phyloP scores from a whole-genome alignment of 176 grass and related monocot species.

The Areca catechu region DNA sequence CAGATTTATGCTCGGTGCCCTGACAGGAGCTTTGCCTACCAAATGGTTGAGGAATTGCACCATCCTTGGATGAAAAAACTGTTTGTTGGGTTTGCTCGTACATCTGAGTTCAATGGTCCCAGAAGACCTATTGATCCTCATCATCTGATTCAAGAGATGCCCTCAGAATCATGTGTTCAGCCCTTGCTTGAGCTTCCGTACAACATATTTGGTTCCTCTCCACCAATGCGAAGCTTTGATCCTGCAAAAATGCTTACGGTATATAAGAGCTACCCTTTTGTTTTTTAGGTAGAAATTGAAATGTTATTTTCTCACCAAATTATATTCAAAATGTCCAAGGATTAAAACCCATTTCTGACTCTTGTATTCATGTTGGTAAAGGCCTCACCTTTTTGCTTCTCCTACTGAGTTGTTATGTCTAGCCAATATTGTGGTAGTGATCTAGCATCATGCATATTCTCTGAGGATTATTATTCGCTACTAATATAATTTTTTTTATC shows the following conservation, averaged over 20 bases:
- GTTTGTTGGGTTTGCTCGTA: conserved; percentile 87
- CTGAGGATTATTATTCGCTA: neutral
- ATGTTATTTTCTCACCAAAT: too few relatives aligned
- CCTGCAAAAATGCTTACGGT: conserved; percentile 99
- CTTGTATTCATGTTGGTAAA: too few relatives aligned
- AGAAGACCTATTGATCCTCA: conserved; percentile 47
- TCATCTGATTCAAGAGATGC: conserved; percentile 79
- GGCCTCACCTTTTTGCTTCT: too few relatives aligned
- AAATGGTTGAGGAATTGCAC: conserved; percentile 76
- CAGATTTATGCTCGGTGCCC: conserved; percentile 75
- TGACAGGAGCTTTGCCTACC: conserved; percentile 80
- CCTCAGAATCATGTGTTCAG: conserved; percentile 36
- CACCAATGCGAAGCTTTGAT: conserved; percentile 91
- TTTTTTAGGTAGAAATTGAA: too few relatives aligned
- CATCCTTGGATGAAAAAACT: conserved; percentile 92
- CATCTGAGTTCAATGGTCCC: conserved; percentile 92
- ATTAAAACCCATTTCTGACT: too few relatives aligned
- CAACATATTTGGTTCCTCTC: conserved; percentile 96
- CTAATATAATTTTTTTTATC: conserved; percentile 25
- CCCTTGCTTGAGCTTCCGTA: conserved; percentile 76
- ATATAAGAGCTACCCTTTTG: neutral
- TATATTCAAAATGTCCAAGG: too few relatives aligned
- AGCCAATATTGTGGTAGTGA: too few relatives aligned
- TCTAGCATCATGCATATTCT: too few relatives aligned
- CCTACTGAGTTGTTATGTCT: too few relatives aligned